Evolutionary conservation across 805 yeast genomes (phyloP), one percentile per base, ranked within the genome.

Genomic region (Candida xiaguanensis): DNA sequence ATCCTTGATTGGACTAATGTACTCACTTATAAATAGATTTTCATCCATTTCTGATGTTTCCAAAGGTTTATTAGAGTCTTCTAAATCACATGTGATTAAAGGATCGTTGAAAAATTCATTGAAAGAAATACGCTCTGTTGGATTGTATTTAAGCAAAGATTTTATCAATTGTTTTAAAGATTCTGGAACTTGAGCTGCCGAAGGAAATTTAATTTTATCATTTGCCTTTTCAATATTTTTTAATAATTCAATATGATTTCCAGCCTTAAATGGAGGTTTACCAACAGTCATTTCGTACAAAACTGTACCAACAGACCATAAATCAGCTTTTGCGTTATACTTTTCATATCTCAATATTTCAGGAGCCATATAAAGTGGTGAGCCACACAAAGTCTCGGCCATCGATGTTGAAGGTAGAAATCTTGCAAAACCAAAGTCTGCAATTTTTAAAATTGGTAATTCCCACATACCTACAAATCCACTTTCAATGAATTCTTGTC

Each of bases 221-320:
- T 84, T 82, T 1, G 87, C 75, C 51, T 77, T 79, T 56, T 90
- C 95, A 49, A 93, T 93, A 54, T 82, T 86, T 59, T 85, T 82
- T 53, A 86, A 74, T 40, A 93, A 72, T 56, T 91, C 97, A 45
- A 93, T 80, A 58, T 91, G 98, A 56, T 93, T 93, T 3, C 85
- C 79, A 3, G 99, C 98, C 48, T 85, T 80, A 59, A 90, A 93
- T 0, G 99, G 99, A 1, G 99, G 96, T 59, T 77, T 84, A n/a
- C 98, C 98, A 22, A 86, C 89, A 9, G 86, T 76, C 96, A 93
- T 90, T 61, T 93, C 99, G 61, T 82, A 93, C 9, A 90, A 66
- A 1, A 93, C 98, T 1, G 98, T 95, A 3, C 99, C 99, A 4
- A 91, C 96, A 5, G 97, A 89, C 99, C 99, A 93, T 47, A 93